Evolutionary conservation across 2,329 filamentous ascomycete species (phyloP).

Genomic region (Sarocladium kiliense): DNA sequence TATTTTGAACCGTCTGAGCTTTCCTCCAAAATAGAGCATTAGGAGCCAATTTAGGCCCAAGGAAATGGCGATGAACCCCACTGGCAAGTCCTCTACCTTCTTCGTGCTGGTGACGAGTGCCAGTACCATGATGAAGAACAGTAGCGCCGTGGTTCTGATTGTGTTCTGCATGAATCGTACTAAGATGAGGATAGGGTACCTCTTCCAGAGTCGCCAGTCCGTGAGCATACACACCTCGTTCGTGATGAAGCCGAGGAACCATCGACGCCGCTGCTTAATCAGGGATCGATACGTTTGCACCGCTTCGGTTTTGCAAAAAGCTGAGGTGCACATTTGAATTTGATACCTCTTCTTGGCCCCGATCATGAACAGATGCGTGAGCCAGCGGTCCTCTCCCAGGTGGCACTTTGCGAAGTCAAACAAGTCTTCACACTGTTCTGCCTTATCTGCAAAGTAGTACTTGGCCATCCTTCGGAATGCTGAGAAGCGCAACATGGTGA

Average conservation of each 20-base stretch:
- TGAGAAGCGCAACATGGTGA: constrained; percentile 93
- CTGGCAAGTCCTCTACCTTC: constrained; percentile 70
- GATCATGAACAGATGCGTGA: constrained; percentile 99
- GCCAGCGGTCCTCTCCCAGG: constrained; percentile 90
- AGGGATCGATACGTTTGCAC: constrained; percentile 83
- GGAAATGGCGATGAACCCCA: constrained; percentile 90
- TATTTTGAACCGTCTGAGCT: constrained; percentile 84
- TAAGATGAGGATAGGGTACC: constrained; percentile 80
- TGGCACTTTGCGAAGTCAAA: constrained; percentile 97
- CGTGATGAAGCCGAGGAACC: constrained; percentile 96
- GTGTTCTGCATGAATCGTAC: constrained; percentile 95
- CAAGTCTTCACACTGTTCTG: constrained; percentile 88
- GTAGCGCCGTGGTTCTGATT: constrained; percentile 84
- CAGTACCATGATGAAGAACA: constrained; percentile 91
- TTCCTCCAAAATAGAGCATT: constrained; percentile 92
- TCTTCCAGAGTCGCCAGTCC: constrained; percentile 83
- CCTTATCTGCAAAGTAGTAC: constrained; percentile 97
- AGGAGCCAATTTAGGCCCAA: constrained; percentile 89
- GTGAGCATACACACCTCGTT: constrained; percentile 99
- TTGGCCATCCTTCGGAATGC: constrained; percentile 96
- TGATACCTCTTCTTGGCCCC: constrained; percentile 89
- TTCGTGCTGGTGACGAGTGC: constrained; percentile 82
- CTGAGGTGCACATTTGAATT: constrained; percentile 95
- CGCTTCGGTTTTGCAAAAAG: constrained; percentile 97
- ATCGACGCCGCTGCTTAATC: constrained; percentile 88